Evolutionary conservation across 129 eudicot genomes (phyloP).

Genomic region (Flaveria ramosissima): DNA sequence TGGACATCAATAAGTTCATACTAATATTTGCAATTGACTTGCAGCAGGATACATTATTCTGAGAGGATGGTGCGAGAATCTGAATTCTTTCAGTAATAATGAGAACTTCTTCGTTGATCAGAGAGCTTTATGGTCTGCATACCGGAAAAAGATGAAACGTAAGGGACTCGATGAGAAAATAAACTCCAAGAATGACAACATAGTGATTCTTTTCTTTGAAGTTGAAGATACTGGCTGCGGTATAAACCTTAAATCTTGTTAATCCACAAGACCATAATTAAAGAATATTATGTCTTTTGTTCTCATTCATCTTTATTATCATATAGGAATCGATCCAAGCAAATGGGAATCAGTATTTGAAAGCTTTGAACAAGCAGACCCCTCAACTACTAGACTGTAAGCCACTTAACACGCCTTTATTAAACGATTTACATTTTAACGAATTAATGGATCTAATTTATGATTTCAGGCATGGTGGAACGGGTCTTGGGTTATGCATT

Average conservation of each 20-base stretch:
- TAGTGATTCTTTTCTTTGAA: constrained; percentile 77
- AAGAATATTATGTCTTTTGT: constrained; percentile 19
- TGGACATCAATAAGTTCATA: background rate
- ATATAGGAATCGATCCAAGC: constrained; percentile 87
- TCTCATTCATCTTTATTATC: background rate
- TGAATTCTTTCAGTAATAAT: constrained; percentile 31
- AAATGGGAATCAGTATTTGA: constrained; percentile 99
- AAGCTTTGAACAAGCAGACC: constrained; percentile 98
- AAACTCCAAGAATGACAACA: constrained; percentile 57
- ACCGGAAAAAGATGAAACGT: constrained; percentile 44
- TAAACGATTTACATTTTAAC: background rate
- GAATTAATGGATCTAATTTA: constrained; percentile 9
- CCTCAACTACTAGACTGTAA: constrained; percentile 95
- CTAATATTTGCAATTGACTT: constrained; percentile 33
- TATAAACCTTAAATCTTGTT: constrained; percentile 39
- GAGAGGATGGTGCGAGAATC: constrained; percentile 89
- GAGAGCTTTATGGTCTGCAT: constrained; percentile 43
- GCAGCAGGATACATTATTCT: constrained; percentile 84
- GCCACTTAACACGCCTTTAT: constrained; percentile 17
- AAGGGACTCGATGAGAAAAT: constrained; percentile 44
- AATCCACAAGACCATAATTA: constrained; percentile 5
- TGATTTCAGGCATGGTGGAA: constrained; percentile 93
- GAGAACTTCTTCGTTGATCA: constrained; percentile 38
- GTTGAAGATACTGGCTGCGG: constrained; percentile 96
- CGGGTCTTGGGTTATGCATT: constrained; percentile 97